Evolutionary conservation across 768 basidiomycete genomes (phyloP).

Genomic region (Chlorophyllum brunneum): DNA sequence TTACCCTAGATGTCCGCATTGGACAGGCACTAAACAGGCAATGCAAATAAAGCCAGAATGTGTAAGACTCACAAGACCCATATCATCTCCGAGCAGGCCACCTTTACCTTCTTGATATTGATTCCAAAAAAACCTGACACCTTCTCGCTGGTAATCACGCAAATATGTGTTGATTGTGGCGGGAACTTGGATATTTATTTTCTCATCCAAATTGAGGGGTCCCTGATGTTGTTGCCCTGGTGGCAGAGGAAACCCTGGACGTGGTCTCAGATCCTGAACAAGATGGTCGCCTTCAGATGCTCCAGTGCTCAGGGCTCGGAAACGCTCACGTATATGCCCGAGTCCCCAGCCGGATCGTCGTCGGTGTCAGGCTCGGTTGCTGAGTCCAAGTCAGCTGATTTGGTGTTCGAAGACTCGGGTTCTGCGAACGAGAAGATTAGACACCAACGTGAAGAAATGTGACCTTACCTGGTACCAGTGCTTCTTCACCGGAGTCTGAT

Average conservation of each 20-base stretch:
- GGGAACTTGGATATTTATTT: conserved; percentile 49
- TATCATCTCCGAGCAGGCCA: conserved; percentile 91
- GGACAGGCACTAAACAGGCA: background rate
- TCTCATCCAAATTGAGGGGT: conserved; percentile 48
- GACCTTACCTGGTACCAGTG: background rate
- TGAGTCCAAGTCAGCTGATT: conserved; percentile 22
- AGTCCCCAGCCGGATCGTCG: conserved; percentile 11
- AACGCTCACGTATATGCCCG: conserved; percentile 15
- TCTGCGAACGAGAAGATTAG: background rate
- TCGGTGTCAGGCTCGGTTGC: conserved; percentile 43
- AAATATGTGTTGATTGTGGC: conserved; percentile 78
- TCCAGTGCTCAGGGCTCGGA: background rate
- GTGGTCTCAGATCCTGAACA: conserved; percentile 36
- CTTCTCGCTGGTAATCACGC: conserved; percentile 89
- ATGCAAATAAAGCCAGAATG: background rate
- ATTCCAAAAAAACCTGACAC: conserved; percentile 76
- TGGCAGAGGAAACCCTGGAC: conserved; percentile 51
- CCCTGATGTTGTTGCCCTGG: conserved; percentile 38
- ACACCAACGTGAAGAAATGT: background rate
- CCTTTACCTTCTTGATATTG: conserved; percentile 67
- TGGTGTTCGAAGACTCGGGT: background rate
- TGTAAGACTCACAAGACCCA: conserved; percentile 63
- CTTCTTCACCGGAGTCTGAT: conserved; percentile 27
- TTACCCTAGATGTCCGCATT: conserved; percentile 14
- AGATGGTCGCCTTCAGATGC: background rate